phyloP scores from a whole-genome alignment of 2,329 filamentous ascomycete genomes.

The Myriosclerotinia duriaeana region DNA sequence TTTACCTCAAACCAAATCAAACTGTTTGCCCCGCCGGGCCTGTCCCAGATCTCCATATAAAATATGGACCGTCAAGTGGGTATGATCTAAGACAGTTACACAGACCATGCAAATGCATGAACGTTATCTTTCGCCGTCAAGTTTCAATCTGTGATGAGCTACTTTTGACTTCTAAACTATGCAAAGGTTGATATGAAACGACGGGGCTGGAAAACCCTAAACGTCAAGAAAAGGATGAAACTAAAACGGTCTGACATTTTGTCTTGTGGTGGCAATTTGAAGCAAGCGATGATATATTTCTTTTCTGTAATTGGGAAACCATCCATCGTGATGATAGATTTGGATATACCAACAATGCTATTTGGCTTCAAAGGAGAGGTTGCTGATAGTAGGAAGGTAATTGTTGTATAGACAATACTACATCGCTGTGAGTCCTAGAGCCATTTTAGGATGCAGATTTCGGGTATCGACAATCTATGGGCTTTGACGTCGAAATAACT shows the following conservation, averaged over 20 bases:
- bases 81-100: background rate
- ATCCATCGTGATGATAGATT: background rate
- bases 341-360: background rate
- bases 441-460: background rate
- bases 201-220: background rate
- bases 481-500: background rate
- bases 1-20: background rate
- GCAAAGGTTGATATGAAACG: background rate
- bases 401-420: background rate
- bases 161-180: background rate
- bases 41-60: slow-evolving; percentile 1
- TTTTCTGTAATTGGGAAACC: background rate
- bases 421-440: too few species aligned
- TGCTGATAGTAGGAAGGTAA: background rate
- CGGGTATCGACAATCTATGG: background rate
- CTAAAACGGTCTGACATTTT: background rate
- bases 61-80: background rate
- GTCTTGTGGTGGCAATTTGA: background rate
- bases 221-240: background rate
- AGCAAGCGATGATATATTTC: background rate
- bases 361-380: background rate
- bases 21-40: background rate
- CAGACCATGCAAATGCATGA: slow-evolving; percentile 7
- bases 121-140: slow-evolving; percentile 4
- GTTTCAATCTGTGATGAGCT: slow-evolving; percentile 5